These are phyloP conservation scores for Coprinellus aureogranulatus DNA, from an alignment of 768 basidiomycete genomes.

Conservation along the genomic window DNA sequence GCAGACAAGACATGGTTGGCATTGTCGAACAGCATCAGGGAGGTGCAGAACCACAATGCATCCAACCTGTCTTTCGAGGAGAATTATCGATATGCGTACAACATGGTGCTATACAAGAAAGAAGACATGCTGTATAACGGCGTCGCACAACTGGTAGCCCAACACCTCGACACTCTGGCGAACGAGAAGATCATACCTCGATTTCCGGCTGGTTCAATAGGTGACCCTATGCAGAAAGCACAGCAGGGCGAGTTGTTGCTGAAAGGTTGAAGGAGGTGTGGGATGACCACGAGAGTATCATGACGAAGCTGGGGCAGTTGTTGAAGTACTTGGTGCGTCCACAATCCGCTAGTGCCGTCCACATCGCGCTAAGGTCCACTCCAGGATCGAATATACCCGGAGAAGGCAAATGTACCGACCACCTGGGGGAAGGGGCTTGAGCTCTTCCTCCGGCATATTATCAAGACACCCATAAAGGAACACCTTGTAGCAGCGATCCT, in stretches of 20 bases:
- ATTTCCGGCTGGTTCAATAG: slow-evolving; percentile 71
- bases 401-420: slow-evolving; percentile 67
- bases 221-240: slow-evolving; percentile 68
- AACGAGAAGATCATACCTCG: slow-evolving; percentile 71
- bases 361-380: not conserved
- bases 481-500: slow-evolving; percentile 82
- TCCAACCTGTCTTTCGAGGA: slow-evolving; percentile 74
- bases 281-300: slow-evolving; percentile 89
- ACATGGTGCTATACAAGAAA: slow-evolving; percentile 85
- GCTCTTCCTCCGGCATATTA: slow-evolving; percentile 81
- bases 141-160: slow-evolving; percentile 70
- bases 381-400: slow-evolving; percentile 89
- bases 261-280: slow-evolving; percentile 80
- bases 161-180: slow-evolving; percentile 82
- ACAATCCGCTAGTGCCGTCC: not conserved
- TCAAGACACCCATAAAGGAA: slow-evolving; percentile 76
- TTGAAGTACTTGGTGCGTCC: slow-evolving; percentile 90
- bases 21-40: slow-evolving; percentile 80
- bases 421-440: slow-evolving; percentile 80
- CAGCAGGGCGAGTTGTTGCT: slow-evolving; percentile 84
- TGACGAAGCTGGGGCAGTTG: slow-evolving; percentile 85
- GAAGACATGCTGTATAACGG: slow-evolving; percentile 87
- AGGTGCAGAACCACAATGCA: slow-evolving; percentile 94
- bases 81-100: slow-evolving; percentile 91
- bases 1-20: slow-evolving; percentile 81